A percentile compares a stretch with the other conserved stretches of the same genome.
phyloP scores from a whole-genome alignment of 768 basidiomycete species.

The Ramaria rubella region DNA sequence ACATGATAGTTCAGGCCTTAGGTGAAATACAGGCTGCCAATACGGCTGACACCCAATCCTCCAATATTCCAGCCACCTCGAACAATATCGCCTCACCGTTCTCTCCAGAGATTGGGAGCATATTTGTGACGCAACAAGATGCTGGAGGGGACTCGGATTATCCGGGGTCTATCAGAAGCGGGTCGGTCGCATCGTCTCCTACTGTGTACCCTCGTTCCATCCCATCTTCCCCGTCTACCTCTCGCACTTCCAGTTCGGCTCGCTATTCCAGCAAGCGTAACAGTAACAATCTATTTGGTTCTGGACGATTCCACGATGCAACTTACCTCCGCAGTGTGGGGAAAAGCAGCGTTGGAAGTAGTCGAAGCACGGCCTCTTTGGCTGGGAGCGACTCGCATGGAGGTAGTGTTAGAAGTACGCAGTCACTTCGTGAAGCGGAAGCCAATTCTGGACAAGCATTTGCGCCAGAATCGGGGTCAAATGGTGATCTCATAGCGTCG shows the following conservation, averaged over 20 bases:
- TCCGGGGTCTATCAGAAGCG: conserved; percentile 4
- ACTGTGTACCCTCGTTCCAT: conserved; percentile 25
- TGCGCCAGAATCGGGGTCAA: background rate
- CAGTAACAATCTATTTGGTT: conserved; percentile 83
- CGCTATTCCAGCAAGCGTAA: conserved; percentile 57
- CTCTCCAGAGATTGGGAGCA: background rate
- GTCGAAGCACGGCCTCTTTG: conserved; percentile 22
- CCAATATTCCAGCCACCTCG: background rate
- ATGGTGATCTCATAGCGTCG: background rate
- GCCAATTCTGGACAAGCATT: background rate
- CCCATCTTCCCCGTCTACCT: conserved; percentile 26
- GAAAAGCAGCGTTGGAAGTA: conserved; percentile 34
- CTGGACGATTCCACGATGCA: conserved; percentile 72
- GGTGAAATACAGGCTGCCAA: conserved; percentile 42
- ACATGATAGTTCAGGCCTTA: conserved; percentile 74
- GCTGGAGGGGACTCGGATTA: background rate
- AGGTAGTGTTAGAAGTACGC: conserved; percentile 6
- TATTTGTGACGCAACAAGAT: background rate
- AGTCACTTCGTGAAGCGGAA: background rate
- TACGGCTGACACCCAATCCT: conserved; percentile 5
- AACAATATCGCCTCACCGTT: background rate
- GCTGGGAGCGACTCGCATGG: conserved; percentile 10
- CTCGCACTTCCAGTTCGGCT: conserved; percentile 6
- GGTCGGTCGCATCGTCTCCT: conserved; percentile 25
- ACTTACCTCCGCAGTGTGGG: conserved; percentile 54